phyloP scores from a whole-genome alignment of 768 basidiomycete species.

The Macrolepiota albuminosa region DNA sequence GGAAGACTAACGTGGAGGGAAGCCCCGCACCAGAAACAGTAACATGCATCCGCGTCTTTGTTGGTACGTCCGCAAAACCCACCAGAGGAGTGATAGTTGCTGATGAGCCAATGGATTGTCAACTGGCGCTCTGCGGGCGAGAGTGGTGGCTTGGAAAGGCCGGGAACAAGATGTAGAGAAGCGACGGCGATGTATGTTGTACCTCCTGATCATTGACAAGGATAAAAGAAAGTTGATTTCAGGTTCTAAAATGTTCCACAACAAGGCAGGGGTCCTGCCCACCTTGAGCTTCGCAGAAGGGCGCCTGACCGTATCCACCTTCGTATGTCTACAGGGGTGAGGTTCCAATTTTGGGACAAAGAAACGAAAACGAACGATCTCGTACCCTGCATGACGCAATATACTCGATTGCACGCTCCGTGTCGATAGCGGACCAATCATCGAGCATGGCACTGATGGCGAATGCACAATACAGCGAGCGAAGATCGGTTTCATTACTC shows the following conservation, averaged over 20 bases:
- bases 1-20: slow-evolving; percentile 58
- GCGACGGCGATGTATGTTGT: slow-evolving; percentile 92
- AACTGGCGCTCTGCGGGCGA: slow-evolving; percentile 37
- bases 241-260: not conserved
- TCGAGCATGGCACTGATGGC: slow-evolving; percentile 74
- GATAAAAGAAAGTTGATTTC: not conserved
- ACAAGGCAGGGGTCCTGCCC: slow-evolving; percentile 6
- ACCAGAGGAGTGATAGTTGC: slow-evolving; percentile 64
- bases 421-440: slow-evolving; percentile 74
- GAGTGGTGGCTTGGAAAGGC: slow-evolving; percentile 19
- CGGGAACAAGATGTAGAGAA: slow-evolving; percentile 52
- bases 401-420: slow-evolving; percentile 56
- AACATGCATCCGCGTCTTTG: slow-evolving; percentile 90
- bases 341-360: not conserved
- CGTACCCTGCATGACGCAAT: slow-evolving; percentile 70
- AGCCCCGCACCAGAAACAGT: slow-evolving; percentile 94
- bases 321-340: slow-evolving; percentile 66
- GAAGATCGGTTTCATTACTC: slow-evolving; percentile 69
- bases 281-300: slow-evolving; percentile 86
- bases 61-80: slow-evolving; percentile 88
- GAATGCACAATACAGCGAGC: slow-evolving; percentile 86
- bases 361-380: not conserved
- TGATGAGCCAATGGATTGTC: slow-evolving; percentile 74
- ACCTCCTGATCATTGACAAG: slow-evolving; percentile 55
- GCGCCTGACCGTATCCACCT: slow-evolving; percentile 86